Base-by-base conservation (phyloP, 306 rosid species). In the Gillenia trifoliata region DNA sequence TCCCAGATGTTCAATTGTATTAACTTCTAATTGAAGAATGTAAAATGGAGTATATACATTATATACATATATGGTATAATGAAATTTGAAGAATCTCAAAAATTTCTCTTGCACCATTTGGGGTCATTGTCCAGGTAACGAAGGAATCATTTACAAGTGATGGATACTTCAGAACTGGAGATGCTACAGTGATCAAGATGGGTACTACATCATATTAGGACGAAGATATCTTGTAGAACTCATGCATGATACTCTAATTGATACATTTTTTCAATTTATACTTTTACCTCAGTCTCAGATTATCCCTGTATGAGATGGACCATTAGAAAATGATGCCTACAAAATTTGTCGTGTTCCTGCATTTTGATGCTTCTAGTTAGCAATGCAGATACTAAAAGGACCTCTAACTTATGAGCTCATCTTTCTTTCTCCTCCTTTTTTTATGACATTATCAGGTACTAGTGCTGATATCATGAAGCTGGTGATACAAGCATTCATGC, bases 151-250 rank as follows among this genome's bases (percentile, higher is more conserved):
- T 94, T 83, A 86, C 83, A 43, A 88, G 87, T 55, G 96, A 83
- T 52, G 96, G 95, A n/a, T 94, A 85, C 83, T 94, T 90, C 83
- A 94, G 82, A 83, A 91, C 98, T n/a, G 98, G 98, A 75, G 97
- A 94, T 81, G 88, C 98, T 57, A 90, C 81, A 69, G 85, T 80
- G 70, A 94, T 71, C 83, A 85, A 71, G 96, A 91, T 85, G 97
- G 97, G 49, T 94, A 94, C 74, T 91, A 76, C 80, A 72, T 90
- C 83, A 94, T 91, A 82, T 70, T 91, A 78, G 97, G 96, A 86
- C 94, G 97, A 90, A 97, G 62, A 88, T 54, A 65, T 75, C 70
- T n/a, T n/a, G n/a, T 62, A 23, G 67, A 76, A 40, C 70, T 77
- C 75, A 78, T 54, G 11, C 61, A 72, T 70, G 11, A 28, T 49